Percentiles rank a stretch among this genome's conserved stretches.
Evolutionary conservation across 1,284 basidiomycete species (phyloP).

Genomic region (Ceratobasidium sp.): DNA sequence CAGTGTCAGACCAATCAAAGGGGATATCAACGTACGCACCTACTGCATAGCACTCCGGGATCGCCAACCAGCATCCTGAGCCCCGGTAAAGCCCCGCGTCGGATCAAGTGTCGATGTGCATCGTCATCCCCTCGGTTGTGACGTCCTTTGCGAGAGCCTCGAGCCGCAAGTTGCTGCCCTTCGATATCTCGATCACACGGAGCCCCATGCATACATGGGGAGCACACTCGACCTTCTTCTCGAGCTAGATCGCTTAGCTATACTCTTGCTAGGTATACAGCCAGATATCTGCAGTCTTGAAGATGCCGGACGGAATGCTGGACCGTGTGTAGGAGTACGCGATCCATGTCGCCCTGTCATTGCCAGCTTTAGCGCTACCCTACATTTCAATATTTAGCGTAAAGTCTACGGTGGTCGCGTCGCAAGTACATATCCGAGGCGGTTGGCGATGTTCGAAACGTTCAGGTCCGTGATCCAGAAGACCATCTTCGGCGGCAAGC

Average conservation of each 20-base stretch:
- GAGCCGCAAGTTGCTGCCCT: background rate
- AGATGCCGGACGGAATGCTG: conserved; percentile 24
- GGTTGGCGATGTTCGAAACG: too few species aligned
- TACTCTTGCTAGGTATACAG: background rate
- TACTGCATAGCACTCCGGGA: too few species aligned
- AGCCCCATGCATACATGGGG: conserved; percentile 26
- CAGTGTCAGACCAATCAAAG: too few species aligned
- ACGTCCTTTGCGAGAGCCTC: background rate
- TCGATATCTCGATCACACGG: conserved; percentile 17
- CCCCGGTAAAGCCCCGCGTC: conserved; percentile 20
- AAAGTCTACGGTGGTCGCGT: too few species aligned
- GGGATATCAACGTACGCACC: too few species aligned
- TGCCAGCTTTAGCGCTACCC: too few species aligned
- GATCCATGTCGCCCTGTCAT: too few species aligned
- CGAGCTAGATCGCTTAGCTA: conserved; percentile 9
- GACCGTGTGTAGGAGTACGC: background rate
- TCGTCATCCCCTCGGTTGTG: conserved; percentile 11
- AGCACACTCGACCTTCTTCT: conserved; percentile 15
- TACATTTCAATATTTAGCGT: too few species aligned
- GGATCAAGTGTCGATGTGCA: conserved; percentile 36
- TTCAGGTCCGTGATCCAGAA: too few species aligned
- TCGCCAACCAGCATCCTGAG: too few species aligned
- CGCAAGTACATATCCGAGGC: too few species aligned
- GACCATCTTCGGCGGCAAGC: too few species aligned
- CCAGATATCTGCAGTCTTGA: conserved; percentile 20